phyloP scores from a whole-genome alignment of 805 yeast species.

The Dipodascus albidus region DNA sequence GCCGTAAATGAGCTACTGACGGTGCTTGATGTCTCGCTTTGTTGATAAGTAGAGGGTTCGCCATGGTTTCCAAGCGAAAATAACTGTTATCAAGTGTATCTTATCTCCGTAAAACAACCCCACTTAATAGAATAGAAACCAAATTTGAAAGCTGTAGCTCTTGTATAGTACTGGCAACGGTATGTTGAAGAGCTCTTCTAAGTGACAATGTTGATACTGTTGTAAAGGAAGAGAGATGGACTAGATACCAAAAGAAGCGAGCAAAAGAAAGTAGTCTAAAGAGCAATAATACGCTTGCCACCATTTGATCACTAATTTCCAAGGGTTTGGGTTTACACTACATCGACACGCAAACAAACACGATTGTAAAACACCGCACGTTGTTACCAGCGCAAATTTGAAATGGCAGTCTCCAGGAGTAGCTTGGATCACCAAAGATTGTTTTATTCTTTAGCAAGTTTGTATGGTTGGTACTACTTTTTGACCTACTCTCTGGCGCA shows the following conservation, averaged over 20 bases:
- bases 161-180: too few species aligned
- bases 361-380: too few species aligned
- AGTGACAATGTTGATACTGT: too few species aligned
- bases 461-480: too few species aligned
- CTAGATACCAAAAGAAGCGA: neutral
- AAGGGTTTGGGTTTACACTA: neutral
- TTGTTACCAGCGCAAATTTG: too few species aligned
- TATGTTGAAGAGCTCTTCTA: too few species aligned
- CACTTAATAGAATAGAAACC: neutral
- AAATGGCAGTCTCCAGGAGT: too few species aligned
- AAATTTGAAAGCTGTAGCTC: neutral
- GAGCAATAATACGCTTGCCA: neutral
- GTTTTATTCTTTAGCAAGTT: too few species aligned
- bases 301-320: neutral
- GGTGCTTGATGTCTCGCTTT: neutral
- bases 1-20: neutral
- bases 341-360: neutral
- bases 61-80: conserved; percentile 1
- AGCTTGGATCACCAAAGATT: too few species aligned
- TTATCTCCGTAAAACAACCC: neutral
- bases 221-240: too few species aligned
- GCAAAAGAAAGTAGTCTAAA: neutral
- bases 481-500: too few species aligned
- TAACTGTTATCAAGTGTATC: neutral
- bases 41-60: neutral